Percentiles rank a stretch among this genome's conserved stretches.
Evolutionary conservation across 1,284 basidiomycete species (phyloP).

Genomic region (Volvariella volvacea): DNA sequence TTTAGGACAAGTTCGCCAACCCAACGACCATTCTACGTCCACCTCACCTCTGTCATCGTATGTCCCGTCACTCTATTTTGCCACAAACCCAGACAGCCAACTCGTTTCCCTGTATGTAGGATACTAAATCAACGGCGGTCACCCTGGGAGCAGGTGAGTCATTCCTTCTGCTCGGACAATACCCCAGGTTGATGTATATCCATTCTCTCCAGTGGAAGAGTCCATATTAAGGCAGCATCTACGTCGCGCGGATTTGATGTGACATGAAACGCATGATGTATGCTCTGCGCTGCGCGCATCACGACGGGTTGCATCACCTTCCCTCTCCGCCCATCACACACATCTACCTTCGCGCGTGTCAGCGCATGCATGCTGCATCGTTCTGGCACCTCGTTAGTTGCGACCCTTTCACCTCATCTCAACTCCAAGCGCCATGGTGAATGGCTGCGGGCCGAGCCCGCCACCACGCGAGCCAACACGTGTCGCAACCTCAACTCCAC

Average conservation of each 20-base stretch:
- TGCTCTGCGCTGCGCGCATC: not conserved
- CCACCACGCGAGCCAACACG: too few relatives aligned
- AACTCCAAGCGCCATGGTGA: too few relatives aligned
- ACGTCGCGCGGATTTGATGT: slow-evolving; percentile 46
- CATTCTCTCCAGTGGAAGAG: slow-evolving; percentile 33
- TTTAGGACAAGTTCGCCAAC: slow-evolving; percentile 50
- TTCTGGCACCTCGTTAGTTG: too few relatives aligned
- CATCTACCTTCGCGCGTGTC: too few relatives aligned
- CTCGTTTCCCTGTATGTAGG: slow-evolving; percentile 29
- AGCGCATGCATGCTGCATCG: too few relatives aligned
- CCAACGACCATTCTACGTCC: slow-evolving; percentile 59
- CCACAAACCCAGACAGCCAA: too few relatives aligned
- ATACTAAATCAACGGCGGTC: slow-evolving; percentile 60
- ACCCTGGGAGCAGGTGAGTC: slow-evolving; percentile 54
- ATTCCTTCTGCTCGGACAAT: too few relatives aligned
- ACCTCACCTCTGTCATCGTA: slow-evolving; percentile 71
- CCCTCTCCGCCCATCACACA: too few relatives aligned
- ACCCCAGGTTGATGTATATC: too few relatives aligned
- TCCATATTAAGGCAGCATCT: slow-evolving; percentile 48
- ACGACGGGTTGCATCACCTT: not conserved
- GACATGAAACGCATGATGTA: slow-evolving; percentile 10
- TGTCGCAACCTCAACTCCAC: too few relatives aligned
- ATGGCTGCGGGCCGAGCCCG: too few relatives aligned
- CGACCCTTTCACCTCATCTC: too few relatives aligned
- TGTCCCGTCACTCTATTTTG: slow-evolving; percentile 17